phyloP scores from a whole-genome alignment of 164 flowering plant species.

The Dillenia turbinata region DNA sequence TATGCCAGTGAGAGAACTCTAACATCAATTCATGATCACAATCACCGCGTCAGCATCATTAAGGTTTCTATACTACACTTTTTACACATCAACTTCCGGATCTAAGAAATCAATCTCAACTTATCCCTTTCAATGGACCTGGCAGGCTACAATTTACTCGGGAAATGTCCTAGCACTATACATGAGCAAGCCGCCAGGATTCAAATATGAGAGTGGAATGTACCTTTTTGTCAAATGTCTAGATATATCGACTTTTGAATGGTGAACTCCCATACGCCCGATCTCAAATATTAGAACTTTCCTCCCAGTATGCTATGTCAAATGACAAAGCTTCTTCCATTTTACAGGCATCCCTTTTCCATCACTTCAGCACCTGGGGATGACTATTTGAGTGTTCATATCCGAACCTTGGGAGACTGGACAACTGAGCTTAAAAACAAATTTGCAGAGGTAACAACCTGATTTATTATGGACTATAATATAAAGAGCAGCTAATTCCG shows the following conservation, averaged over 20 bases:
- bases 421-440: conserved; percentile 55
- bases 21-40: conserved; percentile 28
- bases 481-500: no score
- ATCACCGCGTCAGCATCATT: conserved; percentile 40
- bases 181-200: conserved; percentile 81
- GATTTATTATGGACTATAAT: neutral
- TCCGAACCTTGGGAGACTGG: conserved; percentile 88
- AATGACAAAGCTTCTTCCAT: neutral
- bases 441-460: conserved; percentile 54
- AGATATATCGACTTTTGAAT: conserved; percentile 74
- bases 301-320: no score
- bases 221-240: conserved; percentile 91
- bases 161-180: conserved; percentile 88
- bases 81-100: neutral
- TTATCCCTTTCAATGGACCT: conserved; percentile 6
- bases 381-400: conserved; percentile 79
- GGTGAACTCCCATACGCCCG: conserved; percentile 34
- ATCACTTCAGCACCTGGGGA: conserved; percentile 98
- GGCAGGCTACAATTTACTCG: conserved; percentile 68
- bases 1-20: conserved; percentile 63
- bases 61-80: conserved; percentile 39
- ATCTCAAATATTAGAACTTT: neutral
- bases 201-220: conserved; percentile 94
- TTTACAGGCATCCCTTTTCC: conserved; percentile 90
- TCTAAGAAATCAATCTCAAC: conserved; percentile 6